These are phyloP conservation scores for Hyaloperonospora brassicae DNA, from an alignment of 352 stramenopile genomes.

Conservation along the genomic window DNA sequence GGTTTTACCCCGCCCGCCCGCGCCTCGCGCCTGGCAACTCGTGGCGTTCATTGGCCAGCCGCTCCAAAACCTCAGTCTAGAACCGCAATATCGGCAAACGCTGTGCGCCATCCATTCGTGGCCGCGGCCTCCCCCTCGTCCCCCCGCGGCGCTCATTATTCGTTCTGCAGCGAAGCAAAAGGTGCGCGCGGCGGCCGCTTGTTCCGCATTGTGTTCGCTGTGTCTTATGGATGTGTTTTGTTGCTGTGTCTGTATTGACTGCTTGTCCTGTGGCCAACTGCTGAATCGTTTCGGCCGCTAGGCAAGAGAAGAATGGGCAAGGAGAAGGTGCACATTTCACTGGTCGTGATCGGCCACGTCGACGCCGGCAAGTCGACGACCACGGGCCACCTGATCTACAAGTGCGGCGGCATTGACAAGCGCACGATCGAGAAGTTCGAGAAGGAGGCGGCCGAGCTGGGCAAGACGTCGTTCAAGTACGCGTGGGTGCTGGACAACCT, in stretches of 20 bases:
- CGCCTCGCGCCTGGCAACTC: background rate
- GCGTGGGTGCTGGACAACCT: slow-evolving; percentile 98
- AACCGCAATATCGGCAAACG: slow-evolving; percentile 21
- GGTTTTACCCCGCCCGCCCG: slow-evolving; percentile 12
- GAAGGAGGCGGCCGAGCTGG: slow-evolving; percentile 94
- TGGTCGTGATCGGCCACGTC: slow-evolving; percentile 95
- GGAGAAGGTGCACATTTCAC: slow-evolving; percentile 84
- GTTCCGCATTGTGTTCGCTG: too few species aligned
- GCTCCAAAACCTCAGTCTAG: slow-evolving; percentile 18
- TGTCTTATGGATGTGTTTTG: too few species aligned
- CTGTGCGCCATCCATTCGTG: slow-evolving; percentile 31
- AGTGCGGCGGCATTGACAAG: slow-evolving; percentile 98
- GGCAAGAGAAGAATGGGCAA: slow-evolving; percentile 51
- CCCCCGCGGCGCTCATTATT: slow-evolving; percentile 30
- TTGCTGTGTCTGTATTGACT: too few species aligned
- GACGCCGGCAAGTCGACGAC: slow-evolving; percentile 98
- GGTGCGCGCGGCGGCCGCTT: slow-evolving; percentile 32
- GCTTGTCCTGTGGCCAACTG: background rate
- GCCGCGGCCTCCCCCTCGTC: background rate
- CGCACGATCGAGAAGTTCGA: slow-evolving; percentile 97
- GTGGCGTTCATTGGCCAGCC: slow-evolving; percentile 11
- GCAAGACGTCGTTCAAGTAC: slow-evolving; percentile 98
- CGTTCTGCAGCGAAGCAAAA: slow-evolving; percentile 43
- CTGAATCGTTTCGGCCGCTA: too few species aligned
- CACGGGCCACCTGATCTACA: slow-evolving; percentile 98